Conservation (phyloP, 176 grass and related monocot genomes). For the Puccinellia tenuiflora region DNA sequence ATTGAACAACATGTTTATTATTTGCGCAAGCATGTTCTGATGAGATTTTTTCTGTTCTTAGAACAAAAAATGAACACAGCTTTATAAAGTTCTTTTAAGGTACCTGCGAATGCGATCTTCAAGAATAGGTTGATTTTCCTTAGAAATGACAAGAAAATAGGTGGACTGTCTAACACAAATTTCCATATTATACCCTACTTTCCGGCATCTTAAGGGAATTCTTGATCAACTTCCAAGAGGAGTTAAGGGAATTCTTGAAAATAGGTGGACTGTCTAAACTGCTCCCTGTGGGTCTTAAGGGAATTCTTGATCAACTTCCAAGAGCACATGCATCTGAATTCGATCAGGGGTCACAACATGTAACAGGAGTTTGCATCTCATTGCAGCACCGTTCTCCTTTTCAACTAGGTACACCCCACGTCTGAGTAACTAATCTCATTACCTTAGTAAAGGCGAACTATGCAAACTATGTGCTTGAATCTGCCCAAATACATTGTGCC, state of each 20-base stretch:
- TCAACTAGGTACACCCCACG: neutral
- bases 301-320: too few species aligned
- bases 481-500: too few species aligned
- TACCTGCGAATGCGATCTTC: neutral
- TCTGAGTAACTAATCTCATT: neutral
- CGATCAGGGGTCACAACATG: slow-evolving; percentile 32
- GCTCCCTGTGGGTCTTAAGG: too few species aligned
- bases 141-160: too few species aligned
- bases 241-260: too few species aligned
- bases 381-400: neutral
- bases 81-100: neutral
- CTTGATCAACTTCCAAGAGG: slow-evolving; percentile 43
- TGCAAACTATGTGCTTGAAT: neutral
- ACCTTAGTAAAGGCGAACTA: neutral
- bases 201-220: slow-evolving; percentile 43
- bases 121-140: neutral
- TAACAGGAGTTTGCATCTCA: neutral
- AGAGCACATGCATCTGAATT: slow-evolving; percentile 53
- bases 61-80: neutral
- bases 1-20: neutral
- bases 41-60: neutral
- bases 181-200: slow-evolving; percentile 34
- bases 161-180: slow-evolving; percentile 7
- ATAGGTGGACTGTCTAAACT: too few species aligned
- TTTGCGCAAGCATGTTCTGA: neutral